Evolutionary conservation across 768 basidiomycete genomes (phyloP).

Genomic region (Pisolithus tinctorius): DNA sequence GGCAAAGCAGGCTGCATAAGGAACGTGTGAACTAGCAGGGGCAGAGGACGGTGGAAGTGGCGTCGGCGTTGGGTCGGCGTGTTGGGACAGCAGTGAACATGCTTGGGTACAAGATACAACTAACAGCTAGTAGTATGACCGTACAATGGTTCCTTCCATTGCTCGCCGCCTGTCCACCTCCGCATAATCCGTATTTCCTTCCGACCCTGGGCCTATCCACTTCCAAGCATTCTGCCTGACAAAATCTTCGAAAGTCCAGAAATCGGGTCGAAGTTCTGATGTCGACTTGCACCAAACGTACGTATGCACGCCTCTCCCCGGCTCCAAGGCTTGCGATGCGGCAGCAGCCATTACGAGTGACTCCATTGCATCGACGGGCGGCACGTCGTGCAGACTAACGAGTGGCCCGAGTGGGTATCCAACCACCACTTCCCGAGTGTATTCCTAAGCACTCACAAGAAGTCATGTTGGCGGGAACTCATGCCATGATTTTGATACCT

Average conservation of each 20-base stretch:
- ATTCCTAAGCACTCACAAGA: slow-evolving; percentile 52
- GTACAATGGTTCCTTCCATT: slow-evolving; percentile 30
- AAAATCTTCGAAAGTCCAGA: slow-evolving; percentile 86
- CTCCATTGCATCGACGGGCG: slow-evolving; percentile 6
- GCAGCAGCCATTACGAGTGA: slow-evolving; percentile 34
- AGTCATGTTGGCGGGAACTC: neutral
- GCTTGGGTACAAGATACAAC: neutral
- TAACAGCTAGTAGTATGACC: neutral
- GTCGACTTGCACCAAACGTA: slow-evolving; percentile 59
- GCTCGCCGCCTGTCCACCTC: slow-evolving; percentile 47
- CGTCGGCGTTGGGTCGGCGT: too few relatives aligned
- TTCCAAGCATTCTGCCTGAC: slow-evolving; percentile 68
- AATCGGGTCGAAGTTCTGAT: slow-evolving; percentile 40
- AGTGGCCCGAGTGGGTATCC: slow-evolving; percentile 51
- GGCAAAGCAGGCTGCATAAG: neutral
- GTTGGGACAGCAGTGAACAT: neutral
- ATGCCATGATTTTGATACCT: slow-evolving; percentile 16
- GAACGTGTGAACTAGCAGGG: neutral
- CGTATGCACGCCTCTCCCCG: slow-evolving; percentile 44
- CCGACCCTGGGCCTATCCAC: slow-evolving; percentile 52
- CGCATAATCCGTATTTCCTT: slow-evolving; percentile 34
- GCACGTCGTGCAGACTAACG: slow-evolving; percentile 22
- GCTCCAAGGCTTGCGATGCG: slow-evolving; percentile 38
- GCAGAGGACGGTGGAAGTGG: too few relatives aligned
- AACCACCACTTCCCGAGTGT: slow-evolving; percentile 45